phyloP scores from a whole-genome alignment of 177 flowering plant genomes.

The Viscum album region DNA sequence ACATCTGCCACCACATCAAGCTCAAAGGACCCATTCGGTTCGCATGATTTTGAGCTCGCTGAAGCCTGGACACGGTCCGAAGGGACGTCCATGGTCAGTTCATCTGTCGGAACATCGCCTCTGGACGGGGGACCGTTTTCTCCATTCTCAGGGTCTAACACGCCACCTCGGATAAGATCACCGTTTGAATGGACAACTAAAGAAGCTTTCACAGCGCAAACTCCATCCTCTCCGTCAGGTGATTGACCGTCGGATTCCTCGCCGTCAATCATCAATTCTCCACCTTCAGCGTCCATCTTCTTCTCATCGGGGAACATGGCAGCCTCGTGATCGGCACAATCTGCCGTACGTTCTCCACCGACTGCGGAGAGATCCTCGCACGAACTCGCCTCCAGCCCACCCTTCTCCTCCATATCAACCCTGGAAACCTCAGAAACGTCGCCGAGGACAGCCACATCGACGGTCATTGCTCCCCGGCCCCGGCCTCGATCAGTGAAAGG shows the following conservation, averaged over 20 bases:
- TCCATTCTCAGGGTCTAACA: conserved; percentile 10
- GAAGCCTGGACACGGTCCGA: conserved; percentile 1
- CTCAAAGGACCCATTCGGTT: background rate
- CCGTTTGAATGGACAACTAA: background rate
- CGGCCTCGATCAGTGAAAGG: background rate
- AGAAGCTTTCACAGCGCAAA: too few species aligned
- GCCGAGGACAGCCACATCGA: conserved; percentile 14
- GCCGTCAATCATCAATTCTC: too few species aligned
- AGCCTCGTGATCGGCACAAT: too few species aligned
- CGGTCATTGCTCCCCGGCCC: conserved; percentile 23
- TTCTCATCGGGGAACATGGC: too few species aligned
- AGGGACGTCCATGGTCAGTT: conserved; percentile 9
- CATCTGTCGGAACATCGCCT: background rate
- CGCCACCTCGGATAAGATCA: conserved; percentile 7
- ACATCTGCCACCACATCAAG: background rate
- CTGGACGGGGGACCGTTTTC: conserved; percentile 1
- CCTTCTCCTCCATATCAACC: conserved; percentile 18
- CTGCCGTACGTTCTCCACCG: background rate
- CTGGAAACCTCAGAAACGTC: conserved; percentile 13
- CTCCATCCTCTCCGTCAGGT: too few species aligned
- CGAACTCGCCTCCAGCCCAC: conserved; percentile 8
- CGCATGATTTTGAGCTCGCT: background rate
- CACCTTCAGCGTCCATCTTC: too few species aligned
- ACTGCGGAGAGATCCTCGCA: conserved; percentile 5
- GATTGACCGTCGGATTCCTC: too few species aligned